Base-by-base conservation (phyloP, 495 filamentous ascomycete species). In the Neurospora hispaniola region DNA sequence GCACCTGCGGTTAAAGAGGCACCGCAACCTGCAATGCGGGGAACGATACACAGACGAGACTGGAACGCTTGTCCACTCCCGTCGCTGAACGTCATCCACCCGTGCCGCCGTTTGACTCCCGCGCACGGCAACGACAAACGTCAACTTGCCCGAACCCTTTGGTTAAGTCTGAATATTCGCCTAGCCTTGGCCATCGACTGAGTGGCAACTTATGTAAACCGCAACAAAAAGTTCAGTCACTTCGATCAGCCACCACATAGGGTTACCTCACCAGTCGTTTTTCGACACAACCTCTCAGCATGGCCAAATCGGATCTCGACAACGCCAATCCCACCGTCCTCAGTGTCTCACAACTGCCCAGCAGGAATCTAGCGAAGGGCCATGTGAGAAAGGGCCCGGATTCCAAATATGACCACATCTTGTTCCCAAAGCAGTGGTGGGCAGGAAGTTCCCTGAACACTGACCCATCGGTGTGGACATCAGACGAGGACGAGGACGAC, bases 301-400 rank as follows among this genome's bases (percentile, higher is more conserved):
- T 81, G 78, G 73, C 75, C 48, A 72, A 73, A 20, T 54, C 62
- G 12, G 76, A 78, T 72, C 74, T 92, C 48, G 90, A 97, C 74
- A 99, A 99, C 81, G 93, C 90, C 71, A 98, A 99, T 84, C 96
- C 96, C 71, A 97, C 94, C 31, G 94, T 99, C 78, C 85, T 98
- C 71, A 96, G 90, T 79, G 88, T 88, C 71, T 94, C 94, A 35
- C 93, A 99, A 80, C 90, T 99, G 39, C 96, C 96, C n/a, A 93
- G 92, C 41, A 86, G 88, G 31, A 82, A 54, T 31, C 75, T 81
- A 69, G 81, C 80, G 75, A 88, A 76, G 43, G 72, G 69, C 16
- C 74, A 71, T 27, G 75, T 76, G 27, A 74, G 79, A 16, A 72
- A 74, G 31, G 80, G 77, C 6, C 75, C 78, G 11, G 80, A 81